Conservation (phyloP, 148 eudicot species). For the Diospyros lotus region DNA sequence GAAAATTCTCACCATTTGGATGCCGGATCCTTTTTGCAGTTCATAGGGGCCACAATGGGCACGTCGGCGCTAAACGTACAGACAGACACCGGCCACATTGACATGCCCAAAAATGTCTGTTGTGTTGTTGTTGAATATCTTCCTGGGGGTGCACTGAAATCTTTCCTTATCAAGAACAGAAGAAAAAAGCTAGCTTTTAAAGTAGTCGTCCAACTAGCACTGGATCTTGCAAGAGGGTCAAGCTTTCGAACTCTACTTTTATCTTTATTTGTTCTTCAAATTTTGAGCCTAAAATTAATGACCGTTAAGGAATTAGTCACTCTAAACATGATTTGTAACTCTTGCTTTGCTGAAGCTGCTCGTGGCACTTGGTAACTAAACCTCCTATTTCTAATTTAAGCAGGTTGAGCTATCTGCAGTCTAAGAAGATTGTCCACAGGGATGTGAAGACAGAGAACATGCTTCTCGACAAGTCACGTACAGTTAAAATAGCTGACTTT, state of each 20-base stretch:
- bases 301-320: not conserved
- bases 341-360: not conserved
- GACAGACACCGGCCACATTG: conserved; percentile 72
- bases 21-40: conserved; percentile 40
- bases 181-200: conserved; percentile 81
- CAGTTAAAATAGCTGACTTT: conserved; percentile 81
- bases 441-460: conserved; percentile 92
- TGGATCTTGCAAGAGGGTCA: conserved; percentile 90
- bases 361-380: not conserved
- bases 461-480: conserved; percentile 76
- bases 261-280: not conserved
- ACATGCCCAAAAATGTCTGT: conserved; percentile 72
- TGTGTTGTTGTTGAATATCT: conserved; percentile 91
- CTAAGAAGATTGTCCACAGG: conserved; percentile 79
- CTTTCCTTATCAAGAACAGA: conserved; percentile 70
- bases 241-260: conserved; percentile 11
- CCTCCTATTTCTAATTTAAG: conserved; percentile 1
- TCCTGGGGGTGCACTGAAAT: conserved; percentile 86
- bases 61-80: conserved; percentile 67
- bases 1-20: conserved; percentile 1
- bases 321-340: conserved; percentile 3
- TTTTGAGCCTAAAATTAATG: not conserved
- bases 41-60: conserved; percentile 90
- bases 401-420: conserved; percentile 81
- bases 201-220: conserved; percentile 76